Evolutionary conservation across 2,329 filamentous ascomycete species (phyloP).

Genomic region (Aspergillus fumigatiaffinis): DNA sequence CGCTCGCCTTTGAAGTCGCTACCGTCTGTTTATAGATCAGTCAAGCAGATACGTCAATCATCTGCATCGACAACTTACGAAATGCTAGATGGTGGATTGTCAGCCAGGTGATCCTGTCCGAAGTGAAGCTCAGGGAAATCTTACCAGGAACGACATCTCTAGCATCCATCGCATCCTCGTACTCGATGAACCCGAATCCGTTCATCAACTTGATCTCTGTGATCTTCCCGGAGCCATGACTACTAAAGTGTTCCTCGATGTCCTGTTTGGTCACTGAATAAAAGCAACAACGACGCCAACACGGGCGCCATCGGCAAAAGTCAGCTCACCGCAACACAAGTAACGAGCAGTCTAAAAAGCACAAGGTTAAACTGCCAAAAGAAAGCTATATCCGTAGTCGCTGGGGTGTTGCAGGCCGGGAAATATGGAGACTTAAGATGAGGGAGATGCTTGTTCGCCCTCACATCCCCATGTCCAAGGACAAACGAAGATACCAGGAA

Average conservation of each 20-base stretch:
- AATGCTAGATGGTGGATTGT: slow-evolving; percentile 44
- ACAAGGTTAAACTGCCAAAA: slow-evolving; percentile 14
- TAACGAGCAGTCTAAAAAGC: slow-evolving; percentile 7
- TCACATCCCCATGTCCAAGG: background rate
- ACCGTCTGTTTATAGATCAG: slow-evolving; percentile 62
- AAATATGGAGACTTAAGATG: background rate
- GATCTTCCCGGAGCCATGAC: slow-evolving; percentile 94
- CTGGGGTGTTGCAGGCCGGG: background rate
- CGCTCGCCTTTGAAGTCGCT: slow-evolving; percentile 97
- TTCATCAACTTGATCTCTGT: slow-evolving; percentile 99
- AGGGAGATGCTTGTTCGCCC: background rate
- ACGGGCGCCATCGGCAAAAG: slow-evolving; percentile 25
- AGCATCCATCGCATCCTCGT: slow-evolving; percentile 97
- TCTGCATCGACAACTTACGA: slow-evolving; percentile 56
- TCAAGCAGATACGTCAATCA: slow-evolving; percentile 43
- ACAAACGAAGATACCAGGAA: background rate
- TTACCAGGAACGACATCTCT: slow-evolving; percentile 96
- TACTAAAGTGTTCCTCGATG: slow-evolving; percentile 91
- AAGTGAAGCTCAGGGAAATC: slow-evolving; percentile 26
- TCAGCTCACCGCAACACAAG: slow-evolving; percentile 29
- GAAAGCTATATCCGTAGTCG: slow-evolving; percentile 8
- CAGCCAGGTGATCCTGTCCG: slow-evolving; percentile 17
- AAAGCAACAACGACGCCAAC: slow-evolving; percentile 27
- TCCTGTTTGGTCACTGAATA: slow-evolving; percentile 88
- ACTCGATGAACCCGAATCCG: slow-evolving; percentile 99